These are phyloP conservation scores for Tuber microsphaerosporum DNA, from an alignment of 495 filamentous ascomycete species.

Conservation along the genomic window DNA sequence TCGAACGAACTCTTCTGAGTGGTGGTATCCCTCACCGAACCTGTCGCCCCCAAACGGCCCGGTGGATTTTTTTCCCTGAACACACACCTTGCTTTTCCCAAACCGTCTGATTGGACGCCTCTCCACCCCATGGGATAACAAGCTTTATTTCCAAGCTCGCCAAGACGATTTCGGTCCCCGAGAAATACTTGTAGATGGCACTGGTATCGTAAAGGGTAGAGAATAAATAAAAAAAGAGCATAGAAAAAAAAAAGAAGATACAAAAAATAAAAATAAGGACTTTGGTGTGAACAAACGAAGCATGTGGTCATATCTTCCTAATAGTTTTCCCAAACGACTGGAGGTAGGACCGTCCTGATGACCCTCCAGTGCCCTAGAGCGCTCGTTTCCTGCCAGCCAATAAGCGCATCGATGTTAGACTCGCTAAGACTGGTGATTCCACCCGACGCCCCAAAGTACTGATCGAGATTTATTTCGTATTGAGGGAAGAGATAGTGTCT, in stretches of 20 bases:
- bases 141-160: background rate
- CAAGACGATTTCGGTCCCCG: background rate
- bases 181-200: conserved; percentile 1
- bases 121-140: background rate
- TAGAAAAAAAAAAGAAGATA: background rate
- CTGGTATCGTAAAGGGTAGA: background rate
- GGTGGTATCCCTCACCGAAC: background rate
- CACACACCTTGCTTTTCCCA: background rate
- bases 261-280: background rate
- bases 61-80: background rate
- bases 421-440: conserved; percentile 48
- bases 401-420: conserved; percentile 55
- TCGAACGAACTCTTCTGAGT: background rate
- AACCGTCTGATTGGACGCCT: background rate
- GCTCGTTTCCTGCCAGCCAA: conserved; percentile 62
- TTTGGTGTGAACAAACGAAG: background rate
- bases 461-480: conserved; percentile 58
- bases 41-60: background rate
- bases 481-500: conserved; percentile 62
- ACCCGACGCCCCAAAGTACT: conserved; percentile 46
- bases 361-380: conserved; percentile 83
- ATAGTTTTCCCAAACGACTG: conserved; percentile 80
- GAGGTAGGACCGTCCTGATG: conserved; percentile 78
- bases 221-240: background rate
- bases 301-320: conserved; percentile 42